Base-by-base conservation (phyloP, 139 green algal genomes). In the Micromonas pusilla region DNA sequence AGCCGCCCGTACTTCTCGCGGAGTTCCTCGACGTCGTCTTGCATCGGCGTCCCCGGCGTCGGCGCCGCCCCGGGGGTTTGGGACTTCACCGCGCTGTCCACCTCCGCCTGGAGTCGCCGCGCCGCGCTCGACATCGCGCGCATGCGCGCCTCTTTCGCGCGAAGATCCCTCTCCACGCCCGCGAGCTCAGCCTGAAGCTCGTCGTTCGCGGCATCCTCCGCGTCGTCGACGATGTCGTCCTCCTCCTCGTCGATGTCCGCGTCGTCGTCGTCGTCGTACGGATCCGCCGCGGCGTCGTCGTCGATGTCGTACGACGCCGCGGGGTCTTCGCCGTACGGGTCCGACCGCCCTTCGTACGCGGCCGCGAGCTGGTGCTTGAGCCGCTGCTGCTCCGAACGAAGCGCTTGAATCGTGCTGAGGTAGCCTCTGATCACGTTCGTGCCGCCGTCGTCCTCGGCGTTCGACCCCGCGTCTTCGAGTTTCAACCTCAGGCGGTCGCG, bases 21-120 rank as follows among this genome's bases (percentile, higher is more conserved):
- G 26, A 75, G 32, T 70, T 70, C 63, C 37, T 57, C 68, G 1
- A 75, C 68, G n/a, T 60, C 2, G 1, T 75, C 23, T 75, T 75
- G 32, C 25, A 34, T 26, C 1, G 23, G 31, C 2, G 26, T 72
- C 25, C 32, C 21, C 2, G 30, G 30, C 66, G 25, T 30, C 2
- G 33, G 25, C 21, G 68, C 68, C 16, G n/a, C 26, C 3, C 36
- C 20, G 36, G n/a, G 26, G 70, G 68, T 26, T 3, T 33, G n/a
- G 1, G 38, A 21, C 30, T 64, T 75, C 9, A 38, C 37, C 26
- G 37, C 68, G 63, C 9, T 20, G 28, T 70, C 30, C 9, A 36
- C 28, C 19, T 70, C 63, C 6, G 6, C 63, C 30, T 36, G 28
- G 13, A 70, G 63, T 16, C 9, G 9, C 28, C 13, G 63, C 9